These are phyloP conservation scores for Calamus simplicifolius DNA, from an alignment of 176 grass and related monocot genomes.

Conservation along the genomic window DNA sequence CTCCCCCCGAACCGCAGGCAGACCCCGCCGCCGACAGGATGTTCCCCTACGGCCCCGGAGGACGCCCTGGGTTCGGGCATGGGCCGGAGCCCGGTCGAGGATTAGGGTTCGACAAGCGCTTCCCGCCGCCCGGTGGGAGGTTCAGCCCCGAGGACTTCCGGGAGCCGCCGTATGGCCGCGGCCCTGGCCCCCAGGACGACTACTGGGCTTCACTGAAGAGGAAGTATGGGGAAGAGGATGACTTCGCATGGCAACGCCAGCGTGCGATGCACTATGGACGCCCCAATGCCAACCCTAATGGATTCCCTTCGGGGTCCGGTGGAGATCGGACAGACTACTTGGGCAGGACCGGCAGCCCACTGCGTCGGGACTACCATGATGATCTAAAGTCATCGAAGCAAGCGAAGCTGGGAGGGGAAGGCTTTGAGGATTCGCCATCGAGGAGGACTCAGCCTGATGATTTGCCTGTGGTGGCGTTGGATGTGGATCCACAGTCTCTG, in stretches of 20 bases:
- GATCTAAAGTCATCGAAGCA: slow-evolving; percentile 55
- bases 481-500: slow-evolving; percentile 37
- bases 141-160: slow-evolving; percentile 22
- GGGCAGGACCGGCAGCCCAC: slow-evolving; percentile 8
- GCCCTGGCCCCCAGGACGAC: slow-evolving; percentile 9
- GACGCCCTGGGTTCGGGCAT: slow-evolving; percentile 16
- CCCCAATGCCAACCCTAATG: background rate
- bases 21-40: slow-evolving; percentile 26
- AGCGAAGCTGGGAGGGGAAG: slow-evolving; percentile 32
- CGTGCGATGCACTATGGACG: slow-evolving; percentile 33
- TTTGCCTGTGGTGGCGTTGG: slow-evolving; percentile 4
- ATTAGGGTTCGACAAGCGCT: slow-evolving; percentile 14
- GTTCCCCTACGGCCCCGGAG: background rate
- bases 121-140: slow-evolving; percentile 3
- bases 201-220: slow-evolving; percentile 31
- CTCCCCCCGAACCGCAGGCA: slow-evolving; percentile 64
- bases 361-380: slow-evolving; percentile 17
- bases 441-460: slow-evolving; percentile 7
- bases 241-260: slow-evolving; percentile 33
- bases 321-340: slow-evolving; percentile 5
- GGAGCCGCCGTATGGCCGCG: slow-evolving; percentile 9
- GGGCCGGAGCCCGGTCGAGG: slow-evolving; percentile 13
- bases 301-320: slow-evolving; percentile 5
- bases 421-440: background rate
- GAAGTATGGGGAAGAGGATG: slow-evolving; percentile 37